Percentiles rank a stretch among this genome's conserved stretches.
Conservation (phyloP, 2,329 filamentous ascomycete species). For the Didymella pinodella region DNA sequence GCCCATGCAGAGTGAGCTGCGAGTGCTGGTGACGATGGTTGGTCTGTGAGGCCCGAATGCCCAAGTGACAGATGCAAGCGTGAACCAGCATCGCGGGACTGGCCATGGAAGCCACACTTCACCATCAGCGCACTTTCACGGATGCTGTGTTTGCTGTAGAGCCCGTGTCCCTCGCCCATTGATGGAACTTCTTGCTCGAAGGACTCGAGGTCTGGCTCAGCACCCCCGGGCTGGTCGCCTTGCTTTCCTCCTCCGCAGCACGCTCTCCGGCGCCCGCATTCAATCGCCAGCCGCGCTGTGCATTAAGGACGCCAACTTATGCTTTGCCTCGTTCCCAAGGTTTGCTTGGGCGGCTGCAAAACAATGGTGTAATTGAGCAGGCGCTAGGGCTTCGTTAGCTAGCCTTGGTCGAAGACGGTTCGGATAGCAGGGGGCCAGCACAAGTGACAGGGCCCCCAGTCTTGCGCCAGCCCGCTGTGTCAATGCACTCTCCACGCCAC, state of each 20-base stretch:
- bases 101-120: constrained; percentile 42
- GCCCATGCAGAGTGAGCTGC: constrained; percentile 27
- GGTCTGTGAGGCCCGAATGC: constrained; percentile 36
- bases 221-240: constrained; percentile 9
- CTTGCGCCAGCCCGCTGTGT: constrained; percentile 27
- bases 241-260: constrained; percentile 22
- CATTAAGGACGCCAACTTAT: constrained; percentile 30
- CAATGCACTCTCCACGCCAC: constrained; percentile 39
- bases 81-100: constrained; percentile 43
- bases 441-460: constrained; percentile 38
- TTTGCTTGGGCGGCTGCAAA: constrained; percentile 37
- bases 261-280: constrained; percentile 22
- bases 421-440: constrained; percentile 37
- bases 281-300: constrained; percentile 27
- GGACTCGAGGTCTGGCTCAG: constrained; percentile 8
- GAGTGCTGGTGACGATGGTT: constrained; percentile 32
- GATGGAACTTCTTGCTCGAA: constrained; percentile 4
- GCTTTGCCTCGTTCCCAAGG: constrained; percentile 33
- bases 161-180: constrained; percentile 8
- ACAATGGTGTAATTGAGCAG: constrained; percentile 37
- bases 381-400: constrained; percentile 33
- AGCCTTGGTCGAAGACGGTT: constrained; percentile 37
- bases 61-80: constrained; percentile 46
- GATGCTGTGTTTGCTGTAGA: constrained; percentile 22
- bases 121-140: constrained; percentile 26